Percentiles rank a stretch among this genome's conserved stretches.
Evolutionary conservation across 73 alveolate species (phyloP).

Genomic region (Paramecium bursaria): DNA sequence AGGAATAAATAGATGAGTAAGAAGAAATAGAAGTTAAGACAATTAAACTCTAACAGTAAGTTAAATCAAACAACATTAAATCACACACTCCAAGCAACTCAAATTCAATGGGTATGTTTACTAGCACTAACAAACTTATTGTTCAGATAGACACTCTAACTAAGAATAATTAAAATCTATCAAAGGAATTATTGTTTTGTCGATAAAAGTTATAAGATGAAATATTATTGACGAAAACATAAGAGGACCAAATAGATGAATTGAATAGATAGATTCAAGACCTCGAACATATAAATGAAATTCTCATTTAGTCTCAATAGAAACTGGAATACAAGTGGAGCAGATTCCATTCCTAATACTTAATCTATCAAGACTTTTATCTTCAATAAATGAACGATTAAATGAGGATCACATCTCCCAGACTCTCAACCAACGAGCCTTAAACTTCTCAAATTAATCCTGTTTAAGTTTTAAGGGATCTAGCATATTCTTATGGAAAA

Average conservation of each 20-base stretch:
- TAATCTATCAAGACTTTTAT: conserved; percentile 2
- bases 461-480: conserved; percentile 12
- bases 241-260: conserved; percentile 31
- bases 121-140: conserved; percentile 49
- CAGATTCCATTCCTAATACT: not conserved
- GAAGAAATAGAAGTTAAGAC: conserved; percentile 42
- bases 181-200: conserved; percentile 38
- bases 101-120: conserved; percentile 26
- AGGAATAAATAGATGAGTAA: conserved; percentile 42
- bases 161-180: conserved; percentile 4
- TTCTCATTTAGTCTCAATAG: conserved; percentile 2
- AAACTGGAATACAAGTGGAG: conserved; percentile 39
- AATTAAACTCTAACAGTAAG: not conserved
- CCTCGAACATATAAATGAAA: not conserved
- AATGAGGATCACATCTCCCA: too few relatives aligned
- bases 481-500: not conserved
- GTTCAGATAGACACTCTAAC: not conserved
- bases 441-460: too few relatives aligned
- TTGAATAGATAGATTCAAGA: conserved; percentile 25
- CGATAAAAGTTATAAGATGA: conserved; percentile 49
- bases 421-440: too few relatives aligned
- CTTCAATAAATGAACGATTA: too few relatives aligned
- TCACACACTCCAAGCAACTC: conserved; percentile 35
- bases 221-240: conserved; percentile 18
- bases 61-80: not conserved